Percentiles rank a stretch among this genome's conserved stretches.
phyloP scores from a whole-genome alignment of 768 basidiomycete species.

The Glaciozyma antarctica region DNA sequence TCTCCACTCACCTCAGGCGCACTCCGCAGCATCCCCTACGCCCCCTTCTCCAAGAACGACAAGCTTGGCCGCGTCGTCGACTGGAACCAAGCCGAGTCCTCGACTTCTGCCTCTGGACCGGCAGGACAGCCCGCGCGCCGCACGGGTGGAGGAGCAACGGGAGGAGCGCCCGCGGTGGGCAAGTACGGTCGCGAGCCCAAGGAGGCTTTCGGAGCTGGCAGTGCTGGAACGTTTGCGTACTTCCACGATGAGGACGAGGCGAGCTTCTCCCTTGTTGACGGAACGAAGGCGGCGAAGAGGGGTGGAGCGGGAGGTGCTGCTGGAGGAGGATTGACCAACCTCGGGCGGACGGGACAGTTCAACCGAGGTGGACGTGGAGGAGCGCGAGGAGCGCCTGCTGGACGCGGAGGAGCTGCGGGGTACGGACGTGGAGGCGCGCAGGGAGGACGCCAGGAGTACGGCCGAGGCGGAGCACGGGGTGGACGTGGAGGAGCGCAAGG shows the following conservation, averaged over 20 bases:
- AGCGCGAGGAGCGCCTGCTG: constrained; percentile 19
- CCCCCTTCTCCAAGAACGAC: constrained; percentile 96
- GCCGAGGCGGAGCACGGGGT: constrained; percentile 42
- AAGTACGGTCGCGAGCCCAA: constrained; percentile 56
- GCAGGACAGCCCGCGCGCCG: constrained; percentile 41
- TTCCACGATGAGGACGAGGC: constrained; percentile 98
- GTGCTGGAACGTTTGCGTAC: constrained; percentile 85
- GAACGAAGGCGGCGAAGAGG: constrained; percentile 41
- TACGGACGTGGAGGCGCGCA: constrained; percentile 43
- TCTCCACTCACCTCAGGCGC: not conserved
- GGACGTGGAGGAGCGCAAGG: constrained; percentile 42
- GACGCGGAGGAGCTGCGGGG: constrained; percentile 43
- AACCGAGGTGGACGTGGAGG: constrained; percentile 37
- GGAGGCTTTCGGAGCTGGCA: constrained; percentile 80
- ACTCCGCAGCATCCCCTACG: constrained; percentile 77
- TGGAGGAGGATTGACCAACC: constrained; percentile 29
- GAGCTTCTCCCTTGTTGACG: constrained; percentile 91
- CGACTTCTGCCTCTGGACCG: constrained; percentile 52
- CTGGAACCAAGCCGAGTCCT: constrained; percentile 74
- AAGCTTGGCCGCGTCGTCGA: constrained; percentile 96
- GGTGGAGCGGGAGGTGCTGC: constrained; percentile 23
- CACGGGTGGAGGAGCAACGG: constrained; percentile 29
- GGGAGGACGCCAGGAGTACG: constrained; percentile 38
- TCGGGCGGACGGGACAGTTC: constrained; percentile 7
- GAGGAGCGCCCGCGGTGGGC: constrained; percentile 43